Base-by-base conservation (phyloP, 2,329 filamentous ascomycete species). In the Fusarium coffeatum region DNA sequence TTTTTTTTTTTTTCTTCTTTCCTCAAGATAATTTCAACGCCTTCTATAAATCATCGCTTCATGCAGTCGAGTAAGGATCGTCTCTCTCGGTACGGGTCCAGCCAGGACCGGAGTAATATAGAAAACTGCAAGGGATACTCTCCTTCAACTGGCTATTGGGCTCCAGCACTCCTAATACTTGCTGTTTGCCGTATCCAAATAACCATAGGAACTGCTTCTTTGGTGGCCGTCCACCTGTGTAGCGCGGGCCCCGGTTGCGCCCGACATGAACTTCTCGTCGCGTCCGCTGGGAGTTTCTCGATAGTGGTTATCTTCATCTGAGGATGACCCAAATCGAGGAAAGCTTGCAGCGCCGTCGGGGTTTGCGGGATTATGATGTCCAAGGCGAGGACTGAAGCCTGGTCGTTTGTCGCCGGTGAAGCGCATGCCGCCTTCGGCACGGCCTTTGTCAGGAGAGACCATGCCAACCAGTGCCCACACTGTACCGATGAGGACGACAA, bases 401-500 rank as follows among this genome's bases (percentile, higher is more conserved):
- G 73, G 72, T 43, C 77, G 71, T 32, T 76, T 71, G 18, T 78
- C 76, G 37, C 76, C 78, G 8, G 75, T 77, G 55, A 77, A 79
- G n/a, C 77, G 78, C 71, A 81, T 75, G 13, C 89, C 89, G 32
- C 89, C 88, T 74, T 92, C 89, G 8, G 69, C 75, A 28, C 76
- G 73, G 27, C 76, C 72, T n/a, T 88, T 89, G 55, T 90, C 89
- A 3, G 86, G 85, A 28, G 83, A 82, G 56, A 84, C 82, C 81
- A 92, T 88, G 58, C 90, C 85, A 34, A 85, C 84, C 60, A 90
- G 79, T 28, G 90, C 90, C 63, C 93, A 88, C 49, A 88, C 80
- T 58, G 95, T 80, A 50, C 93, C 96, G 49, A 92, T 85, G 37
- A 98, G 84, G 7, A 93, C 88, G 62, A 97, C 86, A 66, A 96